A percentile compares a stretch with the other conserved stretches of the same genome.
phyloP scores from a whole-genome alignment of 257 asterid species.

The Fraxinus cuspidata region DNA sequence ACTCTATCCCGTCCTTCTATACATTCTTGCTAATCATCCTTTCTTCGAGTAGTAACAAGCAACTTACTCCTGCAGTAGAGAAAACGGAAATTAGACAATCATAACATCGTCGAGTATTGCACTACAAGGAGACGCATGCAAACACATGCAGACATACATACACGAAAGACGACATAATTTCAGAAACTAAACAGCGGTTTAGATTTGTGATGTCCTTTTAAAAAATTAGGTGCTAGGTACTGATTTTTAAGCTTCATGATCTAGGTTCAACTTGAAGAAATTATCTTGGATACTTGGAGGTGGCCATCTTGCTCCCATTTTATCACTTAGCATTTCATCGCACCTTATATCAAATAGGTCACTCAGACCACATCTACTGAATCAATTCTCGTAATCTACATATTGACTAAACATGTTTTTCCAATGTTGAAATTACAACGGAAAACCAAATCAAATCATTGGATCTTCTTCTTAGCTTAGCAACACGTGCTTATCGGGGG shows the following conservation, averaged over 20 bases:
- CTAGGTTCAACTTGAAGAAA: too few species aligned
- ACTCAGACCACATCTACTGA: neutral
- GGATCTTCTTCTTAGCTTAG: neutral
- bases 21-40: constrained; percentile 26
- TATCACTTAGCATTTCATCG: neutral
- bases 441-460: neutral
- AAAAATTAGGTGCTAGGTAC: neutral
- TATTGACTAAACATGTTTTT: neutral
- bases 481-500: neutral
- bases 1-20: constrained; percentile 15
- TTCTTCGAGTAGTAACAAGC: constrained; percentile 11
- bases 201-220: neutral
- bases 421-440: neutral
- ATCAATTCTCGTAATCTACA: neutral
- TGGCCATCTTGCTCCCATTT: neutral
- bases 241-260: neutral
- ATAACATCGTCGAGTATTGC: neutral
- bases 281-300: neutral
- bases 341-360: too few species aligned
- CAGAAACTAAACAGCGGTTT: neutral
- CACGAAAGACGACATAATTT: neutral
- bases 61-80: constrained; percentile 27
- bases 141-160: neutral
- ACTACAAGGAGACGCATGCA: neutral
- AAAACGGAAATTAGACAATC: neutral